A percentile compares a stretch with the other conserved stretches of the same genome.
Evolutionary conservation across 225 moss, liverwort and hornwort species (phyloP).

Genomic region (Anthoceros angustus): DNA sequence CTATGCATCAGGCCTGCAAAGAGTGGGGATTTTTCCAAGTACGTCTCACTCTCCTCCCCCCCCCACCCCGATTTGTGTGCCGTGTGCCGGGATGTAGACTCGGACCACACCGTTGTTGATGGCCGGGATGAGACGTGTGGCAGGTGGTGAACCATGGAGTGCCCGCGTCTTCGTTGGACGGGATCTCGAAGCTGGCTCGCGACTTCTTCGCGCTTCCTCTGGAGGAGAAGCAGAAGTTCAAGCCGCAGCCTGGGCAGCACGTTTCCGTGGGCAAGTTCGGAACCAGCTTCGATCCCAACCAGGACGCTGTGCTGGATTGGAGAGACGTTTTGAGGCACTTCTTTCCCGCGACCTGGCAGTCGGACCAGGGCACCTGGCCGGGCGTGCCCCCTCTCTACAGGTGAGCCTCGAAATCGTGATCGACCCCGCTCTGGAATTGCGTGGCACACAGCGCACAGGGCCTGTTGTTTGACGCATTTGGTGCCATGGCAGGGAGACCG

Average conservation of each 20-base stretch:
- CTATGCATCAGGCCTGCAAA: slow-evolving; percentile 1
- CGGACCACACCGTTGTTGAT: no score
- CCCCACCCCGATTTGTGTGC: background rate
- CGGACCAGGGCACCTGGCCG: background rate
- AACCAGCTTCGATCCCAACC: slow-evolving; percentile 5
- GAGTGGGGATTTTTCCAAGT: slow-evolving; percentile 7
- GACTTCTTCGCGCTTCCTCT: background rate
- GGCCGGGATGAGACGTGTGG: background rate
- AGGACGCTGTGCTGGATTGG: slow-evolving; percentile 4
- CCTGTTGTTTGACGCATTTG: background rate
- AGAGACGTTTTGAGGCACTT: slow-evolving; percentile 2
- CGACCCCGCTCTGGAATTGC: background rate
- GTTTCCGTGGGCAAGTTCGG: background rate
- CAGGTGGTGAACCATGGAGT: slow-evolving; percentile 8
- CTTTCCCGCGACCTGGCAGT: slow-evolving; percentile 2
- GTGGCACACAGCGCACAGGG: background rate
- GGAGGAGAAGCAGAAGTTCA: background rate
- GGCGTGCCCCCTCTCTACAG: slow-evolving; percentile 1
- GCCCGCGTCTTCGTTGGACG: background rate
- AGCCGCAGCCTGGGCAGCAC: background rate
- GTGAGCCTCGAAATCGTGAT: background rate
- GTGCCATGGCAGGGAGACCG: background rate
- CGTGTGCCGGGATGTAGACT: no score
- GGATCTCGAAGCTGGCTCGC: background rate
- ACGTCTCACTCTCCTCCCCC: background rate